phyloP scores from a whole-genome alignment of 352 stramenopile species.

The Phytopythium helicoides region DNA sequence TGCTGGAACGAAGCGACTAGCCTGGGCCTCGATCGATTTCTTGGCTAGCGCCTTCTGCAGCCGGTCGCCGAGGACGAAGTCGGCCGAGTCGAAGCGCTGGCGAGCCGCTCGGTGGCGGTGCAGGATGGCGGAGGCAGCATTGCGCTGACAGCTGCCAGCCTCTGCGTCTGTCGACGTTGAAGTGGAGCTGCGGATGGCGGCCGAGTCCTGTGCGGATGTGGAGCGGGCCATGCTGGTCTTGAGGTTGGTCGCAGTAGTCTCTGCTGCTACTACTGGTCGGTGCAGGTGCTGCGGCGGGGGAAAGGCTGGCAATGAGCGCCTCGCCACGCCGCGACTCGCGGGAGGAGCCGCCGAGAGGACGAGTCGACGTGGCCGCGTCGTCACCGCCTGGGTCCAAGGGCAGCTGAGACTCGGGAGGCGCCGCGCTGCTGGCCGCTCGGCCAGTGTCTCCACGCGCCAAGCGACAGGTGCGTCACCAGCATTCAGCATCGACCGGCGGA shows the following conservation, averaged over 20 bases:
- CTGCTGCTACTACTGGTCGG: no score
- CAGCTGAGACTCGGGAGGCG: no score
- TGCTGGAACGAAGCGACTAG: constrained; percentile 22
- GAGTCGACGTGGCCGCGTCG: no score
- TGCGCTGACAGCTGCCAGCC: constrained; percentile 13
- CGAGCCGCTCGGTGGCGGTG: constrained; percentile 47
- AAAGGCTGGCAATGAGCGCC: not conserved
- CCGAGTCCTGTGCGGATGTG: not conserved
- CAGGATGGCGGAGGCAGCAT: constrained; percentile 44
- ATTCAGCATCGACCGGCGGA: no score
- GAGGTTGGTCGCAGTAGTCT: not conserved
- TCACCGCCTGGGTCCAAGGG: no score
- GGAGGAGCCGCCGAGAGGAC: no score
- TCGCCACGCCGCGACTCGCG: no score
- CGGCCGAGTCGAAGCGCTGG: constrained; percentile 75
- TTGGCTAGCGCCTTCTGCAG: constrained; percentile 13
- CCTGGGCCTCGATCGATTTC: not conserved
- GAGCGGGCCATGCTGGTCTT: constrained; percentile 2
- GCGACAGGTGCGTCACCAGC: no score
- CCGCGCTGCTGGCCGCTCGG: no score
- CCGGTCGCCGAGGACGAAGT: constrained; percentile 50
- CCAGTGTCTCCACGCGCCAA: no score
- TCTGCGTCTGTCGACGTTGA: no score
- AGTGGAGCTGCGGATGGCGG: not conserved
- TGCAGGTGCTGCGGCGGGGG: not conserved